Evolutionary conservation across 2,329 filamentous ascomycete species (phyloP).

Genomic region (Exophiala oligosperma): DNA sequence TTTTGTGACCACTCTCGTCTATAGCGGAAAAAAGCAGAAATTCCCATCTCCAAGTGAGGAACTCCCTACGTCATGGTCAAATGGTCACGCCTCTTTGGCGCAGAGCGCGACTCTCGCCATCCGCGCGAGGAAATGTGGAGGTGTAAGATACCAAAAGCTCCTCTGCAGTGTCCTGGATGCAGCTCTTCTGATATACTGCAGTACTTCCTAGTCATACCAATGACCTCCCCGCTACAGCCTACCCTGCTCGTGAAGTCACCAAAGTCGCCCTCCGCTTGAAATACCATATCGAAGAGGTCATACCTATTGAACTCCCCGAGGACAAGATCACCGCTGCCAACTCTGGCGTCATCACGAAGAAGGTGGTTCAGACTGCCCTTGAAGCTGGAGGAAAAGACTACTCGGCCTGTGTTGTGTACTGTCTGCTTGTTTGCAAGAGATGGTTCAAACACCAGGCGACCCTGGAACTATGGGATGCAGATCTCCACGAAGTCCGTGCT

Average conservation of each 20-base stretch:
- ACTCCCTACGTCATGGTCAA: constrained; percentile 20
- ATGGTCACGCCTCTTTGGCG: constrained; percentile 21
- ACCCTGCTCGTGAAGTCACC: constrained; percentile 78
- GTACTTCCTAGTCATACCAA: constrained; percentile 43
- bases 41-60: not conserved
- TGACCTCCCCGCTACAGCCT: constrained; percentile 57
- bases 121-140: constrained; percentile 41
- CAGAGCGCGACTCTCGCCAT: constrained; percentile 33
- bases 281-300: constrained; percentile 82
- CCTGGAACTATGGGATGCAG: constrained; percentile 88
- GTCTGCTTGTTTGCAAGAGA: constrained; percentile 70
- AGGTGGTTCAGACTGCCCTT: constrained; percentile 77
- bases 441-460: constrained; percentile 79
- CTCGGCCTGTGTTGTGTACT: constrained; percentile 78
- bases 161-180: not conserved
- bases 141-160: constrained; percentile 35
- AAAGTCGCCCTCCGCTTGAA: constrained; percentile 86
- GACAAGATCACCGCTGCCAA: constrained; percentile 74
- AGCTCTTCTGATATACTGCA: constrained; percentile 6
- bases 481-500: constrained; percentile 76
- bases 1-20: not conserved
- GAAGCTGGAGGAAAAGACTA: constrained; percentile 77
- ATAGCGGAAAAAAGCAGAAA: not conserved
- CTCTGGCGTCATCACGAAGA: constrained; percentile 77
- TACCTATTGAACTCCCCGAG: constrained; percentile 87